Conservation (phyloP, 73 alveolate species). For the Blepharisma japonicum region DNA sequence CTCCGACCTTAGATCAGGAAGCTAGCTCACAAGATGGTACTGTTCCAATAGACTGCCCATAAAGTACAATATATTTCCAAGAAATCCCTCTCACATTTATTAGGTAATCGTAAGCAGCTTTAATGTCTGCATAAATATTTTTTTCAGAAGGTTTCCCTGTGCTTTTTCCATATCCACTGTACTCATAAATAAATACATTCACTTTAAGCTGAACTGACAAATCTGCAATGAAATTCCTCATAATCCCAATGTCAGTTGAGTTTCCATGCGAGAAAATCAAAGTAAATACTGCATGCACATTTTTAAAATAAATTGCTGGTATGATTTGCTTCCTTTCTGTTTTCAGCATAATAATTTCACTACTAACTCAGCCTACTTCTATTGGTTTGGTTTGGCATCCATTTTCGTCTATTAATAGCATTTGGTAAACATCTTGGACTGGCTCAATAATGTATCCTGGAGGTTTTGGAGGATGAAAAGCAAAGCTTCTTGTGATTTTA, state of each 20-base stretch:
- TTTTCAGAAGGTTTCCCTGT: slow-evolving; percentile 62
- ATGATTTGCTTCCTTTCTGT: slow-evolving; percentile 1
- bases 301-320: slow-evolving; percentile 33
- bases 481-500: slow-evolving; percentile 31
- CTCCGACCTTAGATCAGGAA: slow-evolving; percentile 74
- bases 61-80: slow-evolving; percentile 58
- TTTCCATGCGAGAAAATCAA: slow-evolving; percentile 73
- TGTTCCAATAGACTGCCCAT: slow-evolving; percentile 85
- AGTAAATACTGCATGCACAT: slow-evolving; percentile 54
- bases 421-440: not conserved
- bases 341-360: slow-evolving; percentile 3
- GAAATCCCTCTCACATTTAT: slow-evolving; percentile 44
- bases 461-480: slow-evolving; percentile 44
- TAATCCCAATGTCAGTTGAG: slow-evolving; percentile 64
- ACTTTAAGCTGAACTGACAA: slow-evolving; percentile 32
- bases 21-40: slow-evolving; percentile 86
- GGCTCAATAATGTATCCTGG: slow-evolving; percentile 1
- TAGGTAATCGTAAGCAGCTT: slow-evolving; percentile 71
- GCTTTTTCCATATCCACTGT: slow-evolving; percentile 50
- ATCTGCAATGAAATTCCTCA: slow-evolving; percentile 42
- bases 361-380: not conserved
- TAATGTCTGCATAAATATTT: slow-evolving; percentile 72
- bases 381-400: not conserved
- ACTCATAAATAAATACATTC: slow-evolving; percentile 42
- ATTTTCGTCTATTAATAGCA: slow-evolving; percentile 28